Evolutionary conservation across 768 basidiomycete genomes (phyloP), one percentile per base, ranked within the genome.

Genomic region (Nevesoporus exiguus): DNA sequence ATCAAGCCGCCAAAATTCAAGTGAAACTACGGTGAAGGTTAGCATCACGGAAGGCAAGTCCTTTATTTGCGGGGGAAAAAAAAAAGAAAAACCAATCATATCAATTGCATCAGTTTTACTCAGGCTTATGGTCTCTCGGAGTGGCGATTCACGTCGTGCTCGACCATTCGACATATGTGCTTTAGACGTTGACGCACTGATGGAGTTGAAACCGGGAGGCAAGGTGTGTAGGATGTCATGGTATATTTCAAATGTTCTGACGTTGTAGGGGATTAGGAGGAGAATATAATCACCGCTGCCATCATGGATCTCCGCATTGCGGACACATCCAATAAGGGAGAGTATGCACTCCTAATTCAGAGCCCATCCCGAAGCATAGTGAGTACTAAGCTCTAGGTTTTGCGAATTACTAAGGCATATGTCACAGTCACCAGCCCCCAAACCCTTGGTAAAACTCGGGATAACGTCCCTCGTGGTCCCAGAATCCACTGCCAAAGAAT

Each of bases 401-500:
- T 29, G 33, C 22, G 19, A 33, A 31, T 19, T 55, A 49, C 36
- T 56, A 27, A 60, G 31, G 37, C 24, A 54, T 29, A 6, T 29
- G 2, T 51, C 27, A 27, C 54, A 86, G 84, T 70, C 71, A 2
- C 73, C 74, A 1, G 55, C 73, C 17, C 70, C 80, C 10, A 78
- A 73, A 47, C 77, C 85, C 3, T 66, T 84, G 22, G 47, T 90
- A 44, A 83, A 85, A 54, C 68, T 88, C 17, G 77, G 80, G n/a
- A 83, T 93, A 63, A 77, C 77, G 10, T 93, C 93, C 0, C 64
- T 83, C 3, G 70, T 77, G 3, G 73, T 85, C 13, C 78, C 84
- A 2, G 82, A 78, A 51, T 80, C 84, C 0, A 76, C 74, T 1
- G 76, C 80, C n/a, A 95, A 96, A 72, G 89, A 93, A 67, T 91